Conservation (phyloP, 1,139 yeast genomes). For the Kazachstania sp. region DNA sequence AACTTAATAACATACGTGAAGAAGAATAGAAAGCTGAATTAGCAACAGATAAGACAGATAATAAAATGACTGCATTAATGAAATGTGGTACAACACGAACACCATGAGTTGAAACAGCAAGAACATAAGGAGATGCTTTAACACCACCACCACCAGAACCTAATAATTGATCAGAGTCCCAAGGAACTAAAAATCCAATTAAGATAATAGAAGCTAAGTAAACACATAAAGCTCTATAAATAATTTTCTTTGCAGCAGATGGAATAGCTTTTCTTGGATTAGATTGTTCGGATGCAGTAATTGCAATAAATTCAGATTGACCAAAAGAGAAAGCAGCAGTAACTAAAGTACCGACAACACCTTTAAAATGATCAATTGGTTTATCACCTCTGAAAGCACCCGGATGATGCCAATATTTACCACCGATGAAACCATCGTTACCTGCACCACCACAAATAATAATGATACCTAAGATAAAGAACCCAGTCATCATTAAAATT, state of each 20-base stretch:
- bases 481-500: conserved; percentile 54
- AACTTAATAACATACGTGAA: conserved; percentile 56
- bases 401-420: conserved; percentile 50
- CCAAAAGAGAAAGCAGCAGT: conserved; percentile 84
- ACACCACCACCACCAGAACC: conserved; percentile 38
- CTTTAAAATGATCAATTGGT: conserved; percentile 46
- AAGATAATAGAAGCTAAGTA: conserved; percentile 54
- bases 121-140: conserved; percentile 65
- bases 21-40: conserved; percentile 58
- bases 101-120: conserved; percentile 62
- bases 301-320: conserved; percentile 74
- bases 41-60: conserved; percentile 68
- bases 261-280: conserved; percentile 73
- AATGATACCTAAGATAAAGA: conserved; percentile 55
- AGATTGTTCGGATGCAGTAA: conserved; percentile 83
- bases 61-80: conserved; percentile 44
- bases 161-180: conserved; percentile 41
- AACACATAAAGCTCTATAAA: conserved; percentile 61
- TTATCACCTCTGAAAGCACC: conserved; percentile 42
- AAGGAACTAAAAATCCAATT: conserved; percentile 64
- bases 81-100: conserved; percentile 54
- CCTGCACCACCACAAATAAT: conserved; percentile 64
- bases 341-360: conserved; percentile 74
- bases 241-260: conserved; percentile 64
- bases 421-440: conserved; percentile 53